phyloP scores from a whole-genome alignment of 2,329 filamentous ascomycete species.

The Gaeumannomyces sp. region DNA sequence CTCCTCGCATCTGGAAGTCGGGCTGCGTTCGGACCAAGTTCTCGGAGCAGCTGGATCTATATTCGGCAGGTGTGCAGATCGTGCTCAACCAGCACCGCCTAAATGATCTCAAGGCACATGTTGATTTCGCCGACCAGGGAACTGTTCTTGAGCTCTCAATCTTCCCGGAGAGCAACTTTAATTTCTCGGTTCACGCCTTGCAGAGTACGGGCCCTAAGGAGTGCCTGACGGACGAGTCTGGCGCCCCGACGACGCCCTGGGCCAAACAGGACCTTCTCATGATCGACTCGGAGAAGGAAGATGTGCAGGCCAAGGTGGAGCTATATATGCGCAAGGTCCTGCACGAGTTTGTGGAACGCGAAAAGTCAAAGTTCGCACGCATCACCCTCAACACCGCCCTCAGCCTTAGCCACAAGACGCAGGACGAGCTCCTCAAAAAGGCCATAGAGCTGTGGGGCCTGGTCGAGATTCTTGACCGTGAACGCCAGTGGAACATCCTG shows the following conservation, averaged over 20 bases:
- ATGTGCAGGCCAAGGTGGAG: conserved; percentile 53
- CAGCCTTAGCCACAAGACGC: conserved; percentile 38
- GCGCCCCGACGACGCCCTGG: conserved; percentile 1
- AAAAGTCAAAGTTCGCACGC: conserved; percentile 54
- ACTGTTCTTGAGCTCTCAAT: conserved; percentile 52
- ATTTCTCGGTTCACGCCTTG: conserved; percentile 38
- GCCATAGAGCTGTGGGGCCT: conserved; percentile 59
- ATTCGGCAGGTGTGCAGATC: conserved; percentile 57
- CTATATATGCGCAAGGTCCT: conserved; percentile 54
- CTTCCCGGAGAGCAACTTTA: conserved; percentile 41
- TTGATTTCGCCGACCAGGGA: conserved; percentile 42
- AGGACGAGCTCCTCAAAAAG: conserved; percentile 49
- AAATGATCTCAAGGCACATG: conserved; percentile 45
- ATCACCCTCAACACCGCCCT: conserved; percentile 48
- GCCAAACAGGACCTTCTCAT: conserved; percentile 35
- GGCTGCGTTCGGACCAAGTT: conserved; percentile 58
- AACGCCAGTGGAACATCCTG: conserved; percentile 54
- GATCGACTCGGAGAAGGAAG: conserved; percentile 56
- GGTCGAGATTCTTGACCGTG: conserved; percentile 59
- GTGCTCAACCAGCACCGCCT: conserved; percentile 55
- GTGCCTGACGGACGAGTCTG: conserved; percentile 6
- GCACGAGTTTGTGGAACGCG: conserved; percentile 50
- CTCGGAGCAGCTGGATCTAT: conserved; percentile 55
- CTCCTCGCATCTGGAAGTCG: conserved; percentile 58
- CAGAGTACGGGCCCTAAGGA: conserved; percentile 29